Base-by-base conservation (phyloP, 2,329 filamentous ascomycete species). In the Grosmannia clavigera region DNA sequence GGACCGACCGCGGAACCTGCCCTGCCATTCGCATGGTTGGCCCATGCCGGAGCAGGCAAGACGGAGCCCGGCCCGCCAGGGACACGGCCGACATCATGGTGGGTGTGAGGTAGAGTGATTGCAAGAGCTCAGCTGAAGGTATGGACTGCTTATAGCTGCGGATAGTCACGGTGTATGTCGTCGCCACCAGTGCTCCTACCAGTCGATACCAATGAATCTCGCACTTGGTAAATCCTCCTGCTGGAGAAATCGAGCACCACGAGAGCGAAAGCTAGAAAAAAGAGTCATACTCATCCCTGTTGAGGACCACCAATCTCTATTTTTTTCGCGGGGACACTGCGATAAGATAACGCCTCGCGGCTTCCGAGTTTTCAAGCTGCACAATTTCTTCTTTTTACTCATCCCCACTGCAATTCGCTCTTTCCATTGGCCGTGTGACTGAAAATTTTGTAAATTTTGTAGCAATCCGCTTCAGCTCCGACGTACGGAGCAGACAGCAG, bases 61-160 rank as follows among this genome's bases (percentile, higher is more conserved):
- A 75, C 72, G 81, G 80, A 68, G 80, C 79, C 69, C 81, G 78
- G 69, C 80, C 79, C 67, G 80, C 80, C 72, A 83, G 65, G 61
- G 64, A 67, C 65, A 71, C 64, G 65, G 68, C 69, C 66, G 69
- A 70, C 67, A 68, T 58, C 68, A 71, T 69, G 48, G 60, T 68
- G 33, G 31, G 31, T 7, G 22, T 22, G 22, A 22, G 22, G 22
- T 22, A 22, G 22, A 22, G 22, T 22, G 22, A 22, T 22, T 22
- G 22, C 22, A 22, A 22, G 22, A 22, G 22, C 22, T 22, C 22
- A 22, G 22, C 22, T 22, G 22, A 22, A 22, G 22, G 22, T 22
- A 22, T 22, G 22, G 22, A 22, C 22, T 22, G 22, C 22, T 22
- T 22, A 22, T 22, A 22, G 22, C 22, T 22, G 22, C 22, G 22